These are phyloP conservation scores for Austroboletus eburneus DNA, from an alignment of 768 basidiomycete genomes.

Conservation along the genomic window DNA sequence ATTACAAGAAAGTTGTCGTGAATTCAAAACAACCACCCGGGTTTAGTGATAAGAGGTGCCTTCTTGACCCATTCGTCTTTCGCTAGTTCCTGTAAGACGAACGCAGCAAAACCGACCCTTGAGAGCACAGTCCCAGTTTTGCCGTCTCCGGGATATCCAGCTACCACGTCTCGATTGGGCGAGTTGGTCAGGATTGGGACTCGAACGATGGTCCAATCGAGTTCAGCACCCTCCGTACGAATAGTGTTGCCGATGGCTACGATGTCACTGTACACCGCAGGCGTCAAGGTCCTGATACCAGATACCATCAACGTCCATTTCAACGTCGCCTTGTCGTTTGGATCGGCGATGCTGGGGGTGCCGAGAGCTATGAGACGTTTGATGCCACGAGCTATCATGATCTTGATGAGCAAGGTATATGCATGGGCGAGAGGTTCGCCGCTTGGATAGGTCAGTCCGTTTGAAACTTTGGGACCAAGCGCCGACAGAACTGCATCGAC, in stretches of 20 bases:
- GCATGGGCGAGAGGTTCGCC: conserved; percentile 60
- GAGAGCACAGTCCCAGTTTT: conserved; percentile 47
- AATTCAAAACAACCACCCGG: not conserved
- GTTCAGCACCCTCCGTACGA: conserved; percentile 41
- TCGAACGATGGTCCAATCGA: conserved; percentile 69
- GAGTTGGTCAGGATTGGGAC: conserved; percentile 60
- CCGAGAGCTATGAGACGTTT: conserved; percentile 63
- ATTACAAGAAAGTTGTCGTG: not conserved
- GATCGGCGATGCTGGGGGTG: conserved; percentile 61
- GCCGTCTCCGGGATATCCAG: conserved; percentile 68
- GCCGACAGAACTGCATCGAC: conserved; percentile 64
- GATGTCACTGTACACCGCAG: conserved; percentile 63
- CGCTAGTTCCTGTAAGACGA: conserved; percentile 54
- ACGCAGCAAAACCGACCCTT: conserved; percentile 56
- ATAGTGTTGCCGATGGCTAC: conserved; percentile 59
- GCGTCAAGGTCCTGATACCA: conserved; percentile 37
- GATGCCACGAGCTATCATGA: conserved; percentile 50
- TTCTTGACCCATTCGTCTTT: conserved; percentile 56
- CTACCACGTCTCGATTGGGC: conserved; percentile 42
- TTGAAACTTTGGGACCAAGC: conserved; percentile 44
- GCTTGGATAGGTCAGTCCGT: conserved; percentile 31
- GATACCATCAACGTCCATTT: conserved; percentile 37
- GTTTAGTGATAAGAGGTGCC: conserved; percentile 29
- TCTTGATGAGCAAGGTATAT: conserved; percentile 50
- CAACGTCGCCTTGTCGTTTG: conserved; percentile 51